Percentiles rank a stretch among this genome's conserved stretches.
phyloP scores from a whole-genome alignment of 2,329 filamentous ascomycete species.

The Coleophoma crateriformis region DNA sequence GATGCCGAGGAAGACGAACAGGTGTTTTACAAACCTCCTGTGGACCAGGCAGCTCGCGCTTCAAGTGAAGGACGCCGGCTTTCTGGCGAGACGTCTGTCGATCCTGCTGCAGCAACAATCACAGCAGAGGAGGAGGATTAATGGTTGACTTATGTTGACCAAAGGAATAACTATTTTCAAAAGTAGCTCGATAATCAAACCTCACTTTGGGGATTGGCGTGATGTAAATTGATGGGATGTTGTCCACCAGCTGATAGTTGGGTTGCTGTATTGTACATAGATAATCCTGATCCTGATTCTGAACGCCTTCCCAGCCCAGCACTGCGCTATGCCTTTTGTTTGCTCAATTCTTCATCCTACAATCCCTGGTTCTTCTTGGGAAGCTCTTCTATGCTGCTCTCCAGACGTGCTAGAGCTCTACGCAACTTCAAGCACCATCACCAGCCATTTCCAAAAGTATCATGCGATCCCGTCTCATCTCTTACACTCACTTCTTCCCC shows the following conservation, averaged over 20 bases:
- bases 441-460: not conserved
- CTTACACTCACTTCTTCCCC: constrained; percentile 23
- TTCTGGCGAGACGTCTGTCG: constrained; percentile 16
- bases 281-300: constrained; percentile 13
- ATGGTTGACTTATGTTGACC: not conserved
- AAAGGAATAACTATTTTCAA: not conserved
- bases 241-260: not conserved
- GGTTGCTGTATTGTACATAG: constrained; percentile 23
- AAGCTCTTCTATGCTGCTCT: too few species aligned
- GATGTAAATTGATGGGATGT: constrained; percentile 1
- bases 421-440: not conserved
- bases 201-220: not conserved
- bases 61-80: constrained; percentile 46
- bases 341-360: constrained; percentile 1
- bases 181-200: not conserved
- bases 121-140: constrained; percentile 22
- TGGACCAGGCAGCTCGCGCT: constrained; percentile 42
- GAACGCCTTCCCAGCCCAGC: constrained; percentile 4
- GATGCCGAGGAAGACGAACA: constrained; percentile 86
- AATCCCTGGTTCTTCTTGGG: not conserved
- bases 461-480: not conserved
- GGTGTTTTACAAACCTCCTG: constrained; percentile 58
- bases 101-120: constrained; percentile 8
- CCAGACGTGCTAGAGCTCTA: too few species aligned
- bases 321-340: constrained; percentile 2